phyloP scores from a whole-genome alignment of 1,284 basidiomycete genomes.

The Volvariella surrecta region DNA sequence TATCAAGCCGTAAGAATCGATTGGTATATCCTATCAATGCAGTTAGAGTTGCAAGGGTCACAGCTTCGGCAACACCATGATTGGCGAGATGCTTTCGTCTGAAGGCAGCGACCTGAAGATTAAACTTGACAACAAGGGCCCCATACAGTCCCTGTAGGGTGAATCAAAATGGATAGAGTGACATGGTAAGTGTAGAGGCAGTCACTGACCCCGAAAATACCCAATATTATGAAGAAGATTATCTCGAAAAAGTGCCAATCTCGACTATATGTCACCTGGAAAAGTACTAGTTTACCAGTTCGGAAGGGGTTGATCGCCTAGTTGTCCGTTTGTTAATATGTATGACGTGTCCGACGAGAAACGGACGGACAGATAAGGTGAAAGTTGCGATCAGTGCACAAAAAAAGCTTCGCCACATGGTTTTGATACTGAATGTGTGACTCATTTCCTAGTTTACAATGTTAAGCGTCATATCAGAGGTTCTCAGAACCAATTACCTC shows the following conservation, averaged over 20 bases:
- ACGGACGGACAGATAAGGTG: constrained; percentile 72
- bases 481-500: no score
- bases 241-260: constrained; percentile 99
- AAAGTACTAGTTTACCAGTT: constrained; percentile 48
- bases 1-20: constrained; percentile 92
- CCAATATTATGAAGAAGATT: constrained; percentile 91
- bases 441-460: constrained; percentile 88
- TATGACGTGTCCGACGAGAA: constrained; percentile 8
- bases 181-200: background rate
- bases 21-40: constrained; percentile 93
- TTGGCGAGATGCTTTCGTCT: constrained; percentile 81
- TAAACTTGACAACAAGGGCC: constrained; percentile 95
- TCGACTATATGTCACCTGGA: constrained; percentile 72
- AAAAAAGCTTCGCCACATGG: constrained; percentile 98
- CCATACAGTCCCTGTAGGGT: constrained; percentile 83
- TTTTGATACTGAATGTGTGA: constrained; percentile 91
- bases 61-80: constrained; percentile 85
- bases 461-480: constrained; percentile 1
- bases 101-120: constrained; percentile 92
- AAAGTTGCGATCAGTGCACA: constrained; percentile 97
- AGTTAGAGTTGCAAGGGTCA: constrained; percentile 80
- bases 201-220: constrained; percentile 81
- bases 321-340: constrained; percentile 3
- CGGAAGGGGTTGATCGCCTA: constrained; percentile 98
- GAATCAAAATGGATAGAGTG: constrained; percentile 6